phyloP scores from a whole-genome alignment of 495 filamentous ascomycete genomes.

The Daldinia decipiens region DNA sequence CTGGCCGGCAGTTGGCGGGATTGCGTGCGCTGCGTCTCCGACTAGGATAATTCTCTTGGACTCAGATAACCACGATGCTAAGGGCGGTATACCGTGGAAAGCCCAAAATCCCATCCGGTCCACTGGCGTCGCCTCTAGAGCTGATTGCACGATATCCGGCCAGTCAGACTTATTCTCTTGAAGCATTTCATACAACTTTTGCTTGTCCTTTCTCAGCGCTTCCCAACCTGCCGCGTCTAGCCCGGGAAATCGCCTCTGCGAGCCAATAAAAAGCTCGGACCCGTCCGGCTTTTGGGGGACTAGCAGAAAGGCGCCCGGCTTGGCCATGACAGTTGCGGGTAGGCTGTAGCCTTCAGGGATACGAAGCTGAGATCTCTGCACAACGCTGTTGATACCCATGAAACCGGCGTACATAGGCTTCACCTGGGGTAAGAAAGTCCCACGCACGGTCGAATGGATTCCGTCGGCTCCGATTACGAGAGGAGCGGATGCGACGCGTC shows the following conservation, averaged over 20 bases:
- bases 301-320: conserved; percentile 58
- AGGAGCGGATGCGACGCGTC: conserved; percentile 36
- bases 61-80: conserved; percentile 50
- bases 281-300: conserved; percentile 59
- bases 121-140: conserved; percentile 14
- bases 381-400: conserved; percentile 37
- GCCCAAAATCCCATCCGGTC: conserved; percentile 37
- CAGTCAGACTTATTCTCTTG: conserved; percentile 34
- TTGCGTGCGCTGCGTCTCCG: conserved; percentile 58
- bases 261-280: conserved; percentile 56
- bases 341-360: conserved; percentile 48
- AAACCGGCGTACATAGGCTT: conserved; percentile 36
- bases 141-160: conserved; percentile 37
- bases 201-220: conserved; percentile 36
- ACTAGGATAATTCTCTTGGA: conserved; percentile 48
- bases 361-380: conserved; percentile 42
- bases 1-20: conserved; percentile 52
- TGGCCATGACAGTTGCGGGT: conserved; percentile 56
- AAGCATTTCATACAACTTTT: conserved; percentile 39
- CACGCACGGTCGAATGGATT: conserved; percentile 60
- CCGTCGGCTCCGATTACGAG: conserved; percentile 62
- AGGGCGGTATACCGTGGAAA: conserved; percentile 26
- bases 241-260: conserved; percentile 45
- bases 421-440: conserved; percentile 22
- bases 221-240: conserved; percentile 39